phyloP scores from a whole-genome alignment of 495 filamentous ascomycete genomes.

The Xylaria acuta region DNA sequence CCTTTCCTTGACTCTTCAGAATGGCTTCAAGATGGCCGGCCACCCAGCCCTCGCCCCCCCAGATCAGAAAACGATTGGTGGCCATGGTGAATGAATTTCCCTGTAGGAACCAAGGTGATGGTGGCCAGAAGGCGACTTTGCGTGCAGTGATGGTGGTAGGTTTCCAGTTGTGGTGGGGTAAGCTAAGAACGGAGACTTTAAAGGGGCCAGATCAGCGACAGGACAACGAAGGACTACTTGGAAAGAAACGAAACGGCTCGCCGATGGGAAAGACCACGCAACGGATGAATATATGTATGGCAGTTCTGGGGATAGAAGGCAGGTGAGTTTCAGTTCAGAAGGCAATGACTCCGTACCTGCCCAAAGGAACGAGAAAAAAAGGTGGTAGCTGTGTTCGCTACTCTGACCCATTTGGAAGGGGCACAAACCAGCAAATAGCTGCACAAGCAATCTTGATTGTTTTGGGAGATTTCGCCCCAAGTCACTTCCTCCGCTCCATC shows the following conservation, averaged over 20 bases:
- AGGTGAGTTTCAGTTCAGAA: background rate
- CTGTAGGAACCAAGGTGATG: background rate
- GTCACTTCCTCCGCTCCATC: background rate
- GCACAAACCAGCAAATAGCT: conserved; percentile 13
- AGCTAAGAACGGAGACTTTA: background rate
- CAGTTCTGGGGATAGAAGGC: background rate
- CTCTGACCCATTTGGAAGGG: conserved; percentile 15
- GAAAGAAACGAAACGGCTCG: background rate
- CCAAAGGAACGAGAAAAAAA: background rate
- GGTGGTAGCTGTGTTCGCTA: background rate
- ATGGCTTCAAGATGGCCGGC: conserved; percentile 69
- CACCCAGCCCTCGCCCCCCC: conserved; percentile 69
- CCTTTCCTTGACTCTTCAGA: conserved; percentile 65
- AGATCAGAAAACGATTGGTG: conserved; percentile 60
- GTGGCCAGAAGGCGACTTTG: background rate
- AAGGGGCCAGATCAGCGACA: background rate
- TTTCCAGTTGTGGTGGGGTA: conserved; percentile 4
- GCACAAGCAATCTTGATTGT: conserved; percentile 5
- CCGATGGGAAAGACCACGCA: background rate
- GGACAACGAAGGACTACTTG: background rate
- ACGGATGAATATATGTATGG: background rate
- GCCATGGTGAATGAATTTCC: conserved; percentile 9
- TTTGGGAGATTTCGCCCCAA: background rate
- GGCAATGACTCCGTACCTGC: background rate
- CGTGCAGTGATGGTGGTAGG: background rate